These are phyloP conservation scores for Rhizoclosmatium sp. DNA, from an alignment of 192 early-diverging fungal species.

Conservation along the genomic window DNA sequence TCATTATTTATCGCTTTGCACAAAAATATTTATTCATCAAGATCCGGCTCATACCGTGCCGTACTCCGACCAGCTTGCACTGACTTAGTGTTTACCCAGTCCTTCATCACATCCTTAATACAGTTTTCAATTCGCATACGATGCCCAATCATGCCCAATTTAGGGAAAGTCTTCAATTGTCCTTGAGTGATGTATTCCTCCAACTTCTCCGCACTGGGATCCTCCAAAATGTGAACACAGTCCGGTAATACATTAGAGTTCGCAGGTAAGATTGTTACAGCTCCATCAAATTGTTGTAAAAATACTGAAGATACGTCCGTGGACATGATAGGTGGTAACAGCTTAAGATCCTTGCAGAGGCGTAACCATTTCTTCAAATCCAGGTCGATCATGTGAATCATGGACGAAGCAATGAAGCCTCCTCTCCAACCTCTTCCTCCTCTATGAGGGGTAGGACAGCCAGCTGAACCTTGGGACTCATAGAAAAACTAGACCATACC, in stretches of 20 bases:
- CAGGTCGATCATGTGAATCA: slow-evolving; percentile 83
- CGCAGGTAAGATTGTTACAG: slow-evolving; percentile 78
- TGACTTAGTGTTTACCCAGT: no score
- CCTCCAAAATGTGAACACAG: slow-evolving; percentile 68
- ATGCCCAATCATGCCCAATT: slow-evolving; percentile 78
- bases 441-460: slow-evolving; percentile 76
- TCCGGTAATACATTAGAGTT: slow-evolving; percentile 68
- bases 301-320: slow-evolving; percentile 86
- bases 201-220: slow-evolving; percentile 68
- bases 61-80: no score
- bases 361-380: slow-evolving; percentile 89
- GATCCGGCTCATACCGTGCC: no score
- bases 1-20: no score
- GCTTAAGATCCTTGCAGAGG: slow-evolving; percentile 76
- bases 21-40: no score
- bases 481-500: slow-evolving; percentile 78
- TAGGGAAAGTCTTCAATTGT: slow-evolving; percentile 74
- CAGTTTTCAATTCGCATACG: slow-evolving; percentile 78
- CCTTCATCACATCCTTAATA: slow-evolving; percentile 52
- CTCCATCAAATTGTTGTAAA: slow-evolving; percentile 92
- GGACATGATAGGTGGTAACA: slow-evolving; percentile 78
- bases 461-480: slow-evolving; percentile 76
- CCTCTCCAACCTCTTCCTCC: slow-evolving; percentile 85
- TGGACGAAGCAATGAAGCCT: slow-evolving; percentile 80
- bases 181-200: slow-evolving; percentile 67